Conservation (phyloP, 140 eudicot genomes). For the Flaveria floridana region DNA sequence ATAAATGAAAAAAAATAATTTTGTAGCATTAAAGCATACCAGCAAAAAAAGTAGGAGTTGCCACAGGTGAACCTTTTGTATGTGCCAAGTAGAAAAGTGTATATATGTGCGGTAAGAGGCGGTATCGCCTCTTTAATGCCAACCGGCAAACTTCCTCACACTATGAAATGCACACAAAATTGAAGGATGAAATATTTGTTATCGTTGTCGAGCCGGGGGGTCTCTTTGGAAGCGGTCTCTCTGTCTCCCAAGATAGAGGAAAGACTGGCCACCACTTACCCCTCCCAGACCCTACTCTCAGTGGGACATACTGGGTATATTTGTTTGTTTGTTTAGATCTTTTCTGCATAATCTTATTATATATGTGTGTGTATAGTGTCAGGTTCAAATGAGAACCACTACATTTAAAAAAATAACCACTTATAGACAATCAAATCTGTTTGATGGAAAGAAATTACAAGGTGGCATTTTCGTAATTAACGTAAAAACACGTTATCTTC, state of each 20-base stretch:
- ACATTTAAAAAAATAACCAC: too few relatives aligned
- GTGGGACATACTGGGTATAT: too few relatives aligned
- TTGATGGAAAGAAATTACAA: too few relatives aligned
- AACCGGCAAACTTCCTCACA: conserved; percentile 93
- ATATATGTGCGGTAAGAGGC: conserved; percentile 81
- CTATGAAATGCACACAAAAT: conserved; percentile 34
- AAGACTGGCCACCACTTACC: too few relatives aligned
- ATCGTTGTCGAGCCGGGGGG: too few relatives aligned
- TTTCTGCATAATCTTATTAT: not conserved
- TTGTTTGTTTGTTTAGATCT: not conserved
- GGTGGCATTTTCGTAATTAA: too few relatives aligned
- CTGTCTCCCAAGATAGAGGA: too few relatives aligned
- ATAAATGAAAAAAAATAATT: not conserved
- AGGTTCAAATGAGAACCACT: too few relatives aligned
- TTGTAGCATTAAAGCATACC: conserved; percentile 44
- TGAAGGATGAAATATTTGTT: not conserved
- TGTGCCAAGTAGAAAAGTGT: conserved; percentile 89
- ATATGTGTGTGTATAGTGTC: too few relatives aligned
- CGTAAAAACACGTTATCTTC: not conserved
- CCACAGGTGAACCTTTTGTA: conserved; percentile 81
- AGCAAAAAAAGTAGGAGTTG: conserved; percentile 73
- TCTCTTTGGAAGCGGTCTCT: too few relatives aligned
- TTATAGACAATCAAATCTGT: too few relatives aligned
- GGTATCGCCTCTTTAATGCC: conserved; percentile 90
- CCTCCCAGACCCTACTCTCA: too few relatives aligned